These are phyloP conservation scores for Flaveria robusta DNA, from an alignment of 129 eudicot species.

Conservation along the genomic window DNA sequence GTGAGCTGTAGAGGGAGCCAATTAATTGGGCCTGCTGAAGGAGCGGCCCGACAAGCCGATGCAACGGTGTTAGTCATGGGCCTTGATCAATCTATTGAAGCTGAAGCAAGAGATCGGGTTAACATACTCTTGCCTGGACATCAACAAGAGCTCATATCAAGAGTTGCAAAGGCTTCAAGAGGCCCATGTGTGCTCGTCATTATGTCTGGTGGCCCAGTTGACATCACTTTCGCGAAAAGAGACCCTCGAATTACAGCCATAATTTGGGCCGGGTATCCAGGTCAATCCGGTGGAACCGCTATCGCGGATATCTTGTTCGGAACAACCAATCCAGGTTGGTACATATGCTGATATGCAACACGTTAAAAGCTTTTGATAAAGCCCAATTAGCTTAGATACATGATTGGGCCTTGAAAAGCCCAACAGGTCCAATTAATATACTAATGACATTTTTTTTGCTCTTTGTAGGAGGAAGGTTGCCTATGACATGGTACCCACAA, in stretches of 20 bases:
- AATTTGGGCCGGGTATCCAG: conserved; percentile 94
- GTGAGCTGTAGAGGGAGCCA: conserved; percentile 60
- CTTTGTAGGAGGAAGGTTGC: conserved; percentile 74
- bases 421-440: neutral
- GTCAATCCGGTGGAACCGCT: conserved; percentile 92
- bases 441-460: neutral
- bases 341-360: neutral
- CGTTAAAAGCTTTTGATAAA: neutral
- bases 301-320: conserved; percentile 84
- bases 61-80: conserved; percentile 91
- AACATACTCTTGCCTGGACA: conserved; percentile 75
- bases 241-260: conserved; percentile 69
- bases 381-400: neutral
- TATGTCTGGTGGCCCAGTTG: conserved; percentile 91
- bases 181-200: conserved; percentile 76
- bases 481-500: conserved; percentile 98
- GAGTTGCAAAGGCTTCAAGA: conserved; percentile 73
- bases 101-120: conserved; percentile 65
- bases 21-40: conserved; percentile 72
- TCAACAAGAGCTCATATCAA: conserved; percentile 79
- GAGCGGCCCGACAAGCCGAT: conserved; percentile 76
- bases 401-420: conserved; percentile 6
- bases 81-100: conserved; percentile 82
- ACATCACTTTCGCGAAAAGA: conserved; percentile 65
- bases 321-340: conserved; percentile 73